Conservation (phyloP, 441 rosid species). For the Oxalis stricta region DNA sequence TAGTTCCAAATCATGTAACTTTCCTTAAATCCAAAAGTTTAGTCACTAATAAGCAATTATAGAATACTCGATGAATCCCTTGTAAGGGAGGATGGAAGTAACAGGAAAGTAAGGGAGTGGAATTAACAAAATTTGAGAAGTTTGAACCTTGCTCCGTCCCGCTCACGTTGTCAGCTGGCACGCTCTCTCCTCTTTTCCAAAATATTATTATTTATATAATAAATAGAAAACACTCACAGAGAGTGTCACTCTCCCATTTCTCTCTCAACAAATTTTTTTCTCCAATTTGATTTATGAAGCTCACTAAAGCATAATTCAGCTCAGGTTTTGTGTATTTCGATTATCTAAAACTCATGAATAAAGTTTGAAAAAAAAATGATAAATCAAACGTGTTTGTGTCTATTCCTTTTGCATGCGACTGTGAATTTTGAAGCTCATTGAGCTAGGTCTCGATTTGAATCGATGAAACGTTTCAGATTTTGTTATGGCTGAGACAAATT, state of each 20-base stretch:
- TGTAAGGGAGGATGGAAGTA: not conserved
- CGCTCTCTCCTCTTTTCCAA: constrained; percentile 17
- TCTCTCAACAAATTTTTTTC: no score
- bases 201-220: not conserved
- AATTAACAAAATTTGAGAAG: constrained; percentile 12
- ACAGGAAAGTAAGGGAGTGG: not conserved
- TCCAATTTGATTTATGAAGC: no score
- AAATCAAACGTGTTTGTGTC: not conserved
- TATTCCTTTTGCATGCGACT: not conserved
- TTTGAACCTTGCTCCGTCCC: constrained; percentile 46
- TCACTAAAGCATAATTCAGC: no score
- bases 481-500: not conserved
- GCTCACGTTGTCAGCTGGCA: no score
- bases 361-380: no score
- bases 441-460: not conserved
- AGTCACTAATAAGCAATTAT: no score
- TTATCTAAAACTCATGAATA: no score
- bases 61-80: not conserved
- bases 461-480: constrained; percentile 9
- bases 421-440: not conserved
- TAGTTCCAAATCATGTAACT: no score
- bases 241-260: constrained; percentile 7
- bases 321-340: no score
- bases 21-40: no score
- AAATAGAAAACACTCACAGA: not conserved